A percentile compares a stretch with the other conserved stretches of the same genome.
Evolutionary conservation across 768 basidiomycete genomes (phyloP).

Genomic region (Trametes punicea): DNA sequence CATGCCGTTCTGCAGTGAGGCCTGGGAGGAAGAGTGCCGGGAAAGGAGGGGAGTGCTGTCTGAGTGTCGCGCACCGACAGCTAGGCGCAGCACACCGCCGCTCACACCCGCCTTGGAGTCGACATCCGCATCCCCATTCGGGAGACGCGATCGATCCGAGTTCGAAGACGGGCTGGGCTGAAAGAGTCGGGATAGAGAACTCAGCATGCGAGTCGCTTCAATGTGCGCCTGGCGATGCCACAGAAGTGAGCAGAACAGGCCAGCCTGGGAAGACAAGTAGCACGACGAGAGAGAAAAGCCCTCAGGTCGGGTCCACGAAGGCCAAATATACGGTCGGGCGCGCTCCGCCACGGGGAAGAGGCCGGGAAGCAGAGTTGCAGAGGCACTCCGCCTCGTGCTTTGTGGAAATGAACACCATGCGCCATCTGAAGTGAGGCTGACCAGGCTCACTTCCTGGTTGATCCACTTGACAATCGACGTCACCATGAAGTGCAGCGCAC

Average conservation of each 20-base stretch:
- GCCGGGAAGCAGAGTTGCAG: conserved; percentile 8
- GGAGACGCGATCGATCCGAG: conserved; percentile 3
- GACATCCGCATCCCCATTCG: neutral
- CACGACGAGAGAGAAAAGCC: neutral
- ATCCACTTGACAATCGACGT: neutral
- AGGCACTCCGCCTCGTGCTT: conserved; percentile 9
- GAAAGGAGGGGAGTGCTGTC: conserved; percentile 14
- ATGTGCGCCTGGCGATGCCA: neutral
- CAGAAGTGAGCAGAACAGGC: neutral
- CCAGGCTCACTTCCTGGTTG: neutral
- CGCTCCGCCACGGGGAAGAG: conserved; percentile 11
- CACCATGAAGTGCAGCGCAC: neutral
- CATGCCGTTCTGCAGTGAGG: conserved; percentile 1
- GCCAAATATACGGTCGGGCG: conserved; percentile 7
- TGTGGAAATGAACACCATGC: conserved; percentile 14
- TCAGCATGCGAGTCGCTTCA: conserved; percentile 11
- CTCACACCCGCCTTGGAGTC: neutral
- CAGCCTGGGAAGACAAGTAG: neutral
- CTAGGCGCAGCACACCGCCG: neutral
- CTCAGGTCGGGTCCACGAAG: neutral
- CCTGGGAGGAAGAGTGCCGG: conserved; percentile 2
- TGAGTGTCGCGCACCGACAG: conserved; percentile 1
- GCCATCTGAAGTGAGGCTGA: conserved; percentile 3
- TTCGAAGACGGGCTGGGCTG: conserved; percentile 8
- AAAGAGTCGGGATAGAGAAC: conserved; percentile 18